Conservation (phyloP, 768 basidiomycete species). For the Rhodosporidiobolus odoratus region DNA sequence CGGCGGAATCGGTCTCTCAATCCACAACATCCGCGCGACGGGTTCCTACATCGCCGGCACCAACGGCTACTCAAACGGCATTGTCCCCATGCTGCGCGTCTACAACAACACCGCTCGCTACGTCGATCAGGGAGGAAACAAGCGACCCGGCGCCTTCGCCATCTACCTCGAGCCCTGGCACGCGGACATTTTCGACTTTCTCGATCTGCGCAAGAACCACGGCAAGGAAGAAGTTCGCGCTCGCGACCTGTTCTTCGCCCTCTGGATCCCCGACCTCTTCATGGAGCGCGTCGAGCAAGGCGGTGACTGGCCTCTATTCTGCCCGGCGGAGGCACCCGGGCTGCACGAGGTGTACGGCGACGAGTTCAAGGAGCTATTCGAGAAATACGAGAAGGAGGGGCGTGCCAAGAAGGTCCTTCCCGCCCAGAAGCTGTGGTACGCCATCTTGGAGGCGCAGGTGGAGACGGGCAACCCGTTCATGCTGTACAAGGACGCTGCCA, state of each 20-base stretch:
- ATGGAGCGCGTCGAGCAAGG: constrained; percentile 94
- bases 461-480: constrained; percentile 99
- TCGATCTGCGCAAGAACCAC: constrained; percentile 97
- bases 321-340: constrained; percentile 90
- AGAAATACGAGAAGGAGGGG: constrained; percentile 83
- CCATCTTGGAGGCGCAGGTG: constrained; percentile 90
- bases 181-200: constrained; percentile 91
- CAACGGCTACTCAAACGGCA: constrained; percentile 97
- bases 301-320: constrained; percentile 91
- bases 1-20: constrained; percentile 91
- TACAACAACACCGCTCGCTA: constrained; percentile 97
- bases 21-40: constrained; percentile 93
- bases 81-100: constrained; percentile 97
- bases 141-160: constrained; percentile 95
- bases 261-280: constrained; percentile 97
- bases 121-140: constrained; percentile 92
- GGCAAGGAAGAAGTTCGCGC: constrained; percentile 97
- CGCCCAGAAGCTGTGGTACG: constrained; percentile 98
- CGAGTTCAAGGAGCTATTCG: constrained; percentile 81
- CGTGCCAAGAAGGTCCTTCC: constrained; percentile 75
- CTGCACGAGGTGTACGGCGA: constrained; percentile 81
- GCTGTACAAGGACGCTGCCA: constrained; percentile 95
- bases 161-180: constrained; percentile 99
- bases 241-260: constrained; percentile 92
- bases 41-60: constrained; percentile 97